Evolutionary conservation across 2,329 filamentous ascomycete species (phyloP).

Genomic region (Paracorniculantispora psalliotae): DNA sequence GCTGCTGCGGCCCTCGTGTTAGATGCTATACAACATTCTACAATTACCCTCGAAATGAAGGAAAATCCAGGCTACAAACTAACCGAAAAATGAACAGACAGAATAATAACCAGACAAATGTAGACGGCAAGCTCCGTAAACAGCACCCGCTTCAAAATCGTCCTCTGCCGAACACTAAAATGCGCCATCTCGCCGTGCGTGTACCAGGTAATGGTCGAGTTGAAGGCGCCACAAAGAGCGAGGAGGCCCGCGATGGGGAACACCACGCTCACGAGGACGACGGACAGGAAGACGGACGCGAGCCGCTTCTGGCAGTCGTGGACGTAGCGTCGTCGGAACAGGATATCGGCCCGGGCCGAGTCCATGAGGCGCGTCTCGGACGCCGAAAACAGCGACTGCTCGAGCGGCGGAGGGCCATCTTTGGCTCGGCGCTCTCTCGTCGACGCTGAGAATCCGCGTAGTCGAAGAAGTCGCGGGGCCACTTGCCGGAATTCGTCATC

Average conservation of each 20-base stretch:
- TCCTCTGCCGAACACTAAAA: constrained; percentile 30
- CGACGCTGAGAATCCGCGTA: constrained; percentile 23
- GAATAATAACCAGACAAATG: constrained; percentile 25
- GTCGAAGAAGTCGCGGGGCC: constrained; percentile 17
- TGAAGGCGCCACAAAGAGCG: constrained; percentile 40
- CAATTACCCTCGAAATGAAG: background rate
- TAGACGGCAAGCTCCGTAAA: constrained; percentile 30
- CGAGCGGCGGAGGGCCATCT: constrained; percentile 3
- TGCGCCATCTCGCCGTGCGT: constrained; percentile 40
- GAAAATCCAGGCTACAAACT: background rate
- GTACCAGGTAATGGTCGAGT: constrained; percentile 43
- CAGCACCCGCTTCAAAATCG: constrained; percentile 32
- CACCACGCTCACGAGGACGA: constrained; percentile 33
- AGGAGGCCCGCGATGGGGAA: constrained; percentile 46
- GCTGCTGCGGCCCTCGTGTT: background rate
- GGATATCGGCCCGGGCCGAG: constrained; percentile 26
- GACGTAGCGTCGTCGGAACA: constrained; percentile 24
- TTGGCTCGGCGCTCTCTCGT: constrained; percentile 16
- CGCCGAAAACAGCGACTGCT: constrained; percentile 23
- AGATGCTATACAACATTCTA: constrained; percentile 13
- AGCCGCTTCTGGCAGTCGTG: constrained; percentile 27
- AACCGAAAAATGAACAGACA: constrained; percentile 28
- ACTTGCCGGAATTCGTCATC: constrained; percentile 13
- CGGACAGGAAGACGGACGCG: constrained; percentile 32
- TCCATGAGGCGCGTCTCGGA: constrained; percentile 28